phyloP scores from a whole-genome alignment of 768 basidiomycete species.

The Cantharellus anzutake region DNA sequence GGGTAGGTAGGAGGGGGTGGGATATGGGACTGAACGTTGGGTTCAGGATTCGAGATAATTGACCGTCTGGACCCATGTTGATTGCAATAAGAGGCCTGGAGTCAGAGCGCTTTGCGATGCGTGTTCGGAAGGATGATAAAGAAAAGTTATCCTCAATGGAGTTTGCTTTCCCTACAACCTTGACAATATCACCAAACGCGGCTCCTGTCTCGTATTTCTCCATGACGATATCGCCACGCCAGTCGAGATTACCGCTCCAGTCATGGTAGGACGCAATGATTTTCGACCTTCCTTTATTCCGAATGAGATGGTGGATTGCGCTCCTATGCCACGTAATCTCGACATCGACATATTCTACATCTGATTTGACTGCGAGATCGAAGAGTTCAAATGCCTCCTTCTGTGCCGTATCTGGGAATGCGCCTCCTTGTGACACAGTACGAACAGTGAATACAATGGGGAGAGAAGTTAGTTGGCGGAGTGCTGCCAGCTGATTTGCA shows the following conservation, averaged over 20 bases:
- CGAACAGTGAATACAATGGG: constrained; percentile 89
- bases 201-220: constrained; percentile 51
- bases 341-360: constrained; percentile 84
- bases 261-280: constrained; percentile 94
- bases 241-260: constrained; percentile 68
- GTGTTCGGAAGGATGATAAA: constrained; percentile 50
- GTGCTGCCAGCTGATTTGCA: constrained; percentile 53
- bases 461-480: constrained; percentile 57
- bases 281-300: constrained; percentile 48
- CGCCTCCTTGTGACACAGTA: constrained; percentile 74
- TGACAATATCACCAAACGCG: constrained; percentile 69
- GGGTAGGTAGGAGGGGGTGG: constrained; percentile 66
- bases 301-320: constrained; percentile 35
- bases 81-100: constrained; percentile 81
- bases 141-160: constrained; percentile 59
- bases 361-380: constrained; percentile 57
- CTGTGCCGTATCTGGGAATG: constrained; percentile 63
- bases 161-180: constrained; percentile 76
- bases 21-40: constrained; percentile 75
- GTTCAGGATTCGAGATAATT: constrained; percentile 80
- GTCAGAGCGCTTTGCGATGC: constrained; percentile 22
- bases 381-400: constrained; percentile 60
- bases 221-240: constrained; percentile 48
- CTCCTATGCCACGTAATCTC: constrained; percentile 61
- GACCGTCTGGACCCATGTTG: constrained; percentile 82